phyloP scores from a whole-genome alignment of 371 early-diverging fungal genomes.

The Mucor piriformis region DNA sequence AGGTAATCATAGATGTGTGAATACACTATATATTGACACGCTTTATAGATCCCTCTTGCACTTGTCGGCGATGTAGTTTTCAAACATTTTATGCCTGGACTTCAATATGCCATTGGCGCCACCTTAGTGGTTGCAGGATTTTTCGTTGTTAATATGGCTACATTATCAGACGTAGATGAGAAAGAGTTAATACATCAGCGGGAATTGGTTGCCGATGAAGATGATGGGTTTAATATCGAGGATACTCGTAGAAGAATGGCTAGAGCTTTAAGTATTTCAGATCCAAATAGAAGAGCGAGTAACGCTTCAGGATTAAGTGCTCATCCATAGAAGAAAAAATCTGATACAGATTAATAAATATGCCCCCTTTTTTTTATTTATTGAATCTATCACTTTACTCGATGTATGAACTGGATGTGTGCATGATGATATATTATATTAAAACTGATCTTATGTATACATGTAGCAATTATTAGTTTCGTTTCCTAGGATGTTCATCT shows the following conservation, averaged over 20 bases:
- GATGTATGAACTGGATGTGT: too few relatives aligned
- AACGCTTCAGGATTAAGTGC: conserved; percentile 6
- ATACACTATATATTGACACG: too few relatives aligned
- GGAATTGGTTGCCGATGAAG: neutral
- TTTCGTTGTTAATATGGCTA: conserved; percentile 61
- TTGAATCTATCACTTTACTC: too few relatives aligned
- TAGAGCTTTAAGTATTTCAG: conserved; percentile 7
- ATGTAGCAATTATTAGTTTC: too few relatives aligned
- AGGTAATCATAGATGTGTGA: too few relatives aligned
- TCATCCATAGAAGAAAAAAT: neutral
- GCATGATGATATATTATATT: too few relatives aligned
- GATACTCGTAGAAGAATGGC: conserved; percentile 10
- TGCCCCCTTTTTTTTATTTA: too few relatives aligned
- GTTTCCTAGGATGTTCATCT: too few relatives aligned
- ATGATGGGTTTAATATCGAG: conserved; percentile 3
- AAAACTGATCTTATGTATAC: too few relatives aligned
- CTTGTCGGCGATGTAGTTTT: conserved; percentile 74
- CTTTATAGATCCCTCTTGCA: conserved; percentile 69
- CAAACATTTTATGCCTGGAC: conserved; percentile 57
- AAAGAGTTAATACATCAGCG: neutral
- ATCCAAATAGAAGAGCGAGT: conserved; percentile 6
- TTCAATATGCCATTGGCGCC: conserved; percentile 71
- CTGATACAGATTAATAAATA: too few relatives aligned
- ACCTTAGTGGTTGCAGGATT: conserved; percentile 70
- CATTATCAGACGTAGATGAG: conserved; percentile 44